phyloP scores from a whole-genome alignment of 2,329 filamentous ascomycete species.

The Hypoxylon sp. region DNA sequence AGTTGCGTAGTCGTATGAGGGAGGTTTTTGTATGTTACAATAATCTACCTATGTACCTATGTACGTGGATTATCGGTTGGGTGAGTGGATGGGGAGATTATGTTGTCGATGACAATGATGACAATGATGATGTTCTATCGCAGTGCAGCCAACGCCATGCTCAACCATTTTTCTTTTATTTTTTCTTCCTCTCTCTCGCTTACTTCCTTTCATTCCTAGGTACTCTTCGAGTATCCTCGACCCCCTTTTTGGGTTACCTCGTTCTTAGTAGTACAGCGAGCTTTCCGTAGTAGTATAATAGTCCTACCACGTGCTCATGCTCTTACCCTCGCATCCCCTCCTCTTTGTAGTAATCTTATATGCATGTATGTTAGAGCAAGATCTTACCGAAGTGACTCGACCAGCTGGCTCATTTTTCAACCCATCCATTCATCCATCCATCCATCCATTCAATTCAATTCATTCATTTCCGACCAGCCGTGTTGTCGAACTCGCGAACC shows the following conservation, averaged over 20 bases:
- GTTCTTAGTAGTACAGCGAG: conserved; percentile 18
- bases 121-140: conserved; percentile 14
- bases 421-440: too few species aligned
- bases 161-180: conserved; percentile 16
- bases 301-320: background rate
- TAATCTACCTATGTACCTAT: too few species aligned
- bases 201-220: conserved; percentile 1
- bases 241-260: conserved; percentile 14
- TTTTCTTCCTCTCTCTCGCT: conserved; percentile 6
- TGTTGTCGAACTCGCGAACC: conserved; percentile 47
- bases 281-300: too few species aligned
- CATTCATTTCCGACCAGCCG: conserved; percentile 38
- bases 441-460: too few species aligned
- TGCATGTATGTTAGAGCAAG: too few species aligned
- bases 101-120: conserved; percentile 2
- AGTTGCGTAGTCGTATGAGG: conserved; percentile 18
- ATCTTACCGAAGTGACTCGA: too few species aligned
- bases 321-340: background rate
- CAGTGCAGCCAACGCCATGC: conserved; percentile 31
- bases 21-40: too few species aligned
- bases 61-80: too few species aligned
- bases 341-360: background rate
- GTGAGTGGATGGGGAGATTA: too few species aligned
- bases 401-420: background rate
- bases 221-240: background rate